Base-by-base conservation (phyloP, 2,329 filamentous ascomycete genomes). In the Colletotrichum limetticola region DNA sequence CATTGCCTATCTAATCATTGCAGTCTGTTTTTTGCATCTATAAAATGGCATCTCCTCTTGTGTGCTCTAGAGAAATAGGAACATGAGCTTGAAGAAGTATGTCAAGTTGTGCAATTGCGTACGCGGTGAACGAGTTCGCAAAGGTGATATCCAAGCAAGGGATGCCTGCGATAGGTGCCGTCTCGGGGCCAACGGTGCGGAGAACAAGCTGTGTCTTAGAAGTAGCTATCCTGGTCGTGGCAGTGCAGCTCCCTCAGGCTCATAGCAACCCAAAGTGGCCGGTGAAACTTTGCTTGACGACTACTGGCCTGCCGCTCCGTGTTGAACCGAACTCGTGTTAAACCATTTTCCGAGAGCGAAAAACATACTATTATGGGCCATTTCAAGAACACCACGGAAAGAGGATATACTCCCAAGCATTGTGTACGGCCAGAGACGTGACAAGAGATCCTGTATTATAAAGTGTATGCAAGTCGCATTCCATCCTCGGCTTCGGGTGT, bases 381-480 rank as follows among this genome's bases (percentile, higher is more conserved):
- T 26, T 7, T 52, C 35, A 53, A 53, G 4, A 28, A 12, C 16
- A 30, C 19, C 19, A 49, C 19, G 7, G 6, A 6, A 46, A n/a
- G 4, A 46, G 19, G 42, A 7, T 46, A n/a, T 7, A 16, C 14
- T 7, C 42, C 16, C 19, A 46, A 19, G 19, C 42, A 19, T 46
- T 7, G 42, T 46, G 19, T 46, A 46, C 42, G 42, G 42, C 8
- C 42, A 19, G 42, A n/a, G 1, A 22, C 4, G 19, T 22, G 4
- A 49, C 16, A 19, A 22, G 11, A 35, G n/a, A 28, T 9, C 4
- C 24, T 22, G 46, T 2, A 56, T 14, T 12, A 16, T 52, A 56
- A 70, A 68, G 78, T 85, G 84, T 76, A 89, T 89, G 87, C 84
- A 86, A 74, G 81, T 87, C 78, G 87, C 87, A 82, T 82, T 89